Percentiles rank a stretch among this genome's conserved stretches.
Conservation (phyloP, 495 filamentous ascomycete genomes). For the Neurospora tetraspora region DNA sequence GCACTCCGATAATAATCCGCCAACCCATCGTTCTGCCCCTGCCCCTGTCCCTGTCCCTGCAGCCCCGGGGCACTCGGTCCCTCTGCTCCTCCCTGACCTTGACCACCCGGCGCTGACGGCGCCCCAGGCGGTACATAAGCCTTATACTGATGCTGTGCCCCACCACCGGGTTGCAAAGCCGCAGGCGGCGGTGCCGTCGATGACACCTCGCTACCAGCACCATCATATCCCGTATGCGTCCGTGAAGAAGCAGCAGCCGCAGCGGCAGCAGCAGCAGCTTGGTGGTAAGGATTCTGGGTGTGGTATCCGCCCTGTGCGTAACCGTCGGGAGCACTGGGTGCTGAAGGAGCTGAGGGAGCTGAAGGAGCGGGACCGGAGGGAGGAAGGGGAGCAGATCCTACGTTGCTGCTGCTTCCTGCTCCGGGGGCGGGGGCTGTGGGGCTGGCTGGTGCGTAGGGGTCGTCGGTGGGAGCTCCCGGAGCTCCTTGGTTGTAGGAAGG, state of each 20-base stretch:
- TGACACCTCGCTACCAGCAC: neutral
- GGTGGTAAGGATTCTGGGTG: slow-evolving; percentile 5
- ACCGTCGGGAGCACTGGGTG: neutral
- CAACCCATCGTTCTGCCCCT: neutral
- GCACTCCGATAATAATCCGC: neutral
- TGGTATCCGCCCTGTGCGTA: slow-evolving; percentile 11
- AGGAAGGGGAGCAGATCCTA: slow-evolving; percentile 12
- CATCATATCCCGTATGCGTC: neutral
- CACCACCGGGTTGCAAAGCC: neutral
- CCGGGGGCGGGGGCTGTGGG: slow-evolving; percentile 18
- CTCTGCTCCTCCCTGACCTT: neutral
- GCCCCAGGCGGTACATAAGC: slow-evolving; percentile 22
- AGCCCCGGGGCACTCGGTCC: slow-evolving; percentile 11
- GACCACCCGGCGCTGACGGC: neutral
- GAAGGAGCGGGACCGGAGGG: slow-evolving; percentile 19
- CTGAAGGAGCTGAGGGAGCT: slow-evolving; percentile 8
- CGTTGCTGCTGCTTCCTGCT: slow-evolving; percentile 4
- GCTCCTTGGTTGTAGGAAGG: slow-evolving; percentile 48
- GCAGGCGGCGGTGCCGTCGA: neutral
- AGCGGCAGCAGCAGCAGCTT: slow-evolving; percentile 29
- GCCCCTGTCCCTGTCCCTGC: neutral
- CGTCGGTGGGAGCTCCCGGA: slow-evolving; percentile 44
- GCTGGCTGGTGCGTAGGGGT: slow-evolving; percentile 33
- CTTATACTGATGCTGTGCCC: slow-evolving; percentile 21
- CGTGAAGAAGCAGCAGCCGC: slow-evolving; percentile 18